Conservation (phyloP, 805 yeast species). For the Metschnikowia cubensis region DNA sequence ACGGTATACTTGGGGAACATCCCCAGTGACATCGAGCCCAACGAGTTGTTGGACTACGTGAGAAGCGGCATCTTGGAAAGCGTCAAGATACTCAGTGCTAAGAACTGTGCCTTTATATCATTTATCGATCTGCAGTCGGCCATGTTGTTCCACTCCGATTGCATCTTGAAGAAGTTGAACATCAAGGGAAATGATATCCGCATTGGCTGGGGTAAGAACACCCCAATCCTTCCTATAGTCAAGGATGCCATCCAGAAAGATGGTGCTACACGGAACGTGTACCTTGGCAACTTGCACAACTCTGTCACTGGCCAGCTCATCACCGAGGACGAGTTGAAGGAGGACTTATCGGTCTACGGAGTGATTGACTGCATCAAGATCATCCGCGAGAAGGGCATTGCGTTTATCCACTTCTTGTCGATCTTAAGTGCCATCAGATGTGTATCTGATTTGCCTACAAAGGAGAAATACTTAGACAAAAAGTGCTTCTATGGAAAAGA, state of each 20-base stretch:
- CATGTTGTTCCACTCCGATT: conserved; percentile 87
- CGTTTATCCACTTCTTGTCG: conserved; percentile 86
- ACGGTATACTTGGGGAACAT: conserved; percentile 89
- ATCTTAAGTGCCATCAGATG: conserved; percentile 83
- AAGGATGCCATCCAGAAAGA: conserved; percentile 73
- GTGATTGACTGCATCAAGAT: conserved; percentile 81
- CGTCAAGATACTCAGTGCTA: conserved; percentile 72
- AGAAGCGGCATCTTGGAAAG: conserved; percentile 86
- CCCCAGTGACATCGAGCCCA: conserved; percentile 74
- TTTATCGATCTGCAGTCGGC: conserved; percentile 89
- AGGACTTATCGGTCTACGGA: conserved; percentile 72
- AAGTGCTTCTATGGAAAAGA: conserved; percentile 92
- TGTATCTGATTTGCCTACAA: conserved; percentile 67
- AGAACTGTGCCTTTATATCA: conserved; percentile 85
- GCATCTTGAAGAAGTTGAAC: conserved; percentile 75
- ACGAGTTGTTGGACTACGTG: conserved; percentile 83
- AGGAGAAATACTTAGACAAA: conserved; percentile 65
- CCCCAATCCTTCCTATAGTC: conserved; percentile 71
- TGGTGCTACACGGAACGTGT: conserved; percentile 92
- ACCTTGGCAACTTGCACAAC: conserved; percentile 73
- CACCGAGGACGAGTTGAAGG: conserved; percentile 61
- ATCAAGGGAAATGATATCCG: conserved; percentile 79
- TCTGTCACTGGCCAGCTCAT: conserved; percentile 43
- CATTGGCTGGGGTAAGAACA: conserved; percentile 90
- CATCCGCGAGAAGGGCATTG: conserved; percentile 75